Base-by-base conservation (phyloP, 2,329 filamentous ascomycete species). In the Trichoderma sp. region DNA sequence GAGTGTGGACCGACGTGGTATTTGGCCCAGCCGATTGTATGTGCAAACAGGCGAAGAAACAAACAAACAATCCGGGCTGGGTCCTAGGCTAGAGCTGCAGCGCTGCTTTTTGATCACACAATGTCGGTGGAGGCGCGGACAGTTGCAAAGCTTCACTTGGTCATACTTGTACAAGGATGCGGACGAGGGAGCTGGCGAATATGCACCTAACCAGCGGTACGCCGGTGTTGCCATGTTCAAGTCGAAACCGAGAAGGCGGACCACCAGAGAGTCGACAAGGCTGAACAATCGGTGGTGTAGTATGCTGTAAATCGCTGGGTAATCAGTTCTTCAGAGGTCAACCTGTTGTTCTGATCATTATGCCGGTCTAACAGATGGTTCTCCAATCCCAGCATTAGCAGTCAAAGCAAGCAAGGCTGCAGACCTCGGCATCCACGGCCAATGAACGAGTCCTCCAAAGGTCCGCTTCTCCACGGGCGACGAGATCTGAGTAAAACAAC, bases 41-140 rank as follows among this genome's bases (percentile, higher is more conserved):
- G 43, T 63, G 61, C 61, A 63, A 50, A 56, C 50, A 63, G 61
- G 61, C 61, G 52, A 63, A 63, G 30, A 52, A 64, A 58, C 52
- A 64, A 64, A 59, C 26, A 59, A 64, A 64, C 54, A 59, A 59
- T 44, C 54, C 26, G 54, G 21, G 30, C 59, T 26, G 24, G 17
- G 52, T 54, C 48, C 47, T 10, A 56, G 47, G n/a, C 45, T 57
- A 51, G 58, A 39, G 28, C 52, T 39, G 61, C 43, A 63, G 51
- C 50, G 59, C 50, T 44, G 59, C n/a, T 55, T 62, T 60, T 55
- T 63, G 48, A 55, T 54, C 59, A 63, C 48, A 63, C 15, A 24
- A 19, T 47, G 47, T 39, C 58, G 47, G 58, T 47, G 50, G 60
- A 63, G 21, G 47, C 50, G 17, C 24, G 48, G 19, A 52, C 34